Evolutionary conservation across 1,139 yeast species (phyloP).

Genomic region (Pneumocystis sp.): DNA sequence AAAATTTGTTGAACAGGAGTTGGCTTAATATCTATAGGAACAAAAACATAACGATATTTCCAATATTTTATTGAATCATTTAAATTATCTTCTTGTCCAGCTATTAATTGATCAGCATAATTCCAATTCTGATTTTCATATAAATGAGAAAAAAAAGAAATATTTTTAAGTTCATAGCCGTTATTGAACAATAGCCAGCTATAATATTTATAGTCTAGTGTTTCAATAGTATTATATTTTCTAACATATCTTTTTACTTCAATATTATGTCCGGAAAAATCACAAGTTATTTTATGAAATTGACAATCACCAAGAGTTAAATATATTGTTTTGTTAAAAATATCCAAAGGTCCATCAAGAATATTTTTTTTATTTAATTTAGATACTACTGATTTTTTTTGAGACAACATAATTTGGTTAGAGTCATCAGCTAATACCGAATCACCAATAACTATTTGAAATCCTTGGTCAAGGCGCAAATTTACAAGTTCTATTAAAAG

Average conservation of each 20-base stretch:
- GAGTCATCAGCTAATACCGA: neutral
- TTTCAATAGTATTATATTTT: slow-evolving; percentile 4
- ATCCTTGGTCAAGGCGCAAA: slow-evolving; percentile 67
- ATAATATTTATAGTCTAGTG: slow-evolving; percentile 9
- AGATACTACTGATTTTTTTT: slow-evolving; percentile 32
- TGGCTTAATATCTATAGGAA: slow-evolving; percentile 44
- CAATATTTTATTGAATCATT: slow-evolving; percentile 43
- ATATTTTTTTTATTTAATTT: slow-evolving; percentile 13
- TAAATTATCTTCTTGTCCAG: slow-evolving; percentile 70
- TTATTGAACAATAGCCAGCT: slow-evolving; percentile 21
- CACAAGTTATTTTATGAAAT: slow-evolving; percentile 68
- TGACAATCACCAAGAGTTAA: slow-evolving; percentile 58
- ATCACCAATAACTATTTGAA: slow-evolving; percentile 48
- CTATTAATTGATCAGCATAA: slow-evolving; percentile 71
- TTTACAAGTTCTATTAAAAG: slow-evolving; percentile 80
- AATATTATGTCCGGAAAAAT: slow-evolving; percentile 19
- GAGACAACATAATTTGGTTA: slow-evolving; percentile 36
- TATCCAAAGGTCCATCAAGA: slow-evolving; percentile 29
- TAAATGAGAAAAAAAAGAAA: slow-evolving; percentile 11
- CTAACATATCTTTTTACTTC: slow-evolving; percentile 11
- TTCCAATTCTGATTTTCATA: slow-evolving; percentile 60
- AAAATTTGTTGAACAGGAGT: slow-evolving; percentile 20
- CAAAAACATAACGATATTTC: slow-evolving; percentile 64
- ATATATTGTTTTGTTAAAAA: slow-evolving; percentile 48
- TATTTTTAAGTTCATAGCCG: slow-evolving; percentile 4